Evolutionary conservation across 257 asterid species (phyloP), one percentile per base, ranked within the genome.

Genomic region (Rubia yunnanensis): DNA sequence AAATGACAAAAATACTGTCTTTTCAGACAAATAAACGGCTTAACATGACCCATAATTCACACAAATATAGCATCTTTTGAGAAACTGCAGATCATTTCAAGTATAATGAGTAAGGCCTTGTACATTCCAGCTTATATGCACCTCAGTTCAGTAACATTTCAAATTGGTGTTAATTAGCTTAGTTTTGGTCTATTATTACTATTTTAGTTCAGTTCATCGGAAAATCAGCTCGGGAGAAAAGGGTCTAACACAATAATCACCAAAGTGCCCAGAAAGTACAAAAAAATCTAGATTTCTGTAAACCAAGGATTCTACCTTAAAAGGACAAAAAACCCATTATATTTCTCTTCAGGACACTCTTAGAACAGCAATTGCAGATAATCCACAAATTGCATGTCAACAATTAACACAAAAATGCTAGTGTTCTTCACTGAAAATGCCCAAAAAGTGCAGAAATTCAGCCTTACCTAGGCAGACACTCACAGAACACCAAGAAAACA

Each of bases 381-480:
- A 60, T 31, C 32, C 63, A 57, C 0, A 22, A 8, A 46, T 48
- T 32, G 44, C 41, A 69, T 13, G 59, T 20, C 49, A 57, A 68
- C 49, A 58, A 57, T 20, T 26, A n/a, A n/a, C n/a, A 23, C 1
- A 15, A 46, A 27, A 52, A 22, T n/a, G 13, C 28, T 34, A 8
- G 31, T 27, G 46, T 9, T 3, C 7, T 61, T 26, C 5, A 26
- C 26, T 26, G 38, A 10, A 26, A 48, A 18, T 63, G 34, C 46
- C 1, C 15, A 34, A 30, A 34, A 60, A 60, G 14, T 60, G 8
- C 65, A 15, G 59, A n/a, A 18, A 28, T 9, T 17, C 68, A 64
- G 35, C 28, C 22, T 60, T 70, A 70, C 74, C 74, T 62, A 31
- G 58, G 64, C 15, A 63, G 22, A 3, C 18, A 52, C 63, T 18